Evolutionary conservation across 192 early-diverging fungal genomes (phyloP).

Genomic region (Kappamyces sp.): DNA sequence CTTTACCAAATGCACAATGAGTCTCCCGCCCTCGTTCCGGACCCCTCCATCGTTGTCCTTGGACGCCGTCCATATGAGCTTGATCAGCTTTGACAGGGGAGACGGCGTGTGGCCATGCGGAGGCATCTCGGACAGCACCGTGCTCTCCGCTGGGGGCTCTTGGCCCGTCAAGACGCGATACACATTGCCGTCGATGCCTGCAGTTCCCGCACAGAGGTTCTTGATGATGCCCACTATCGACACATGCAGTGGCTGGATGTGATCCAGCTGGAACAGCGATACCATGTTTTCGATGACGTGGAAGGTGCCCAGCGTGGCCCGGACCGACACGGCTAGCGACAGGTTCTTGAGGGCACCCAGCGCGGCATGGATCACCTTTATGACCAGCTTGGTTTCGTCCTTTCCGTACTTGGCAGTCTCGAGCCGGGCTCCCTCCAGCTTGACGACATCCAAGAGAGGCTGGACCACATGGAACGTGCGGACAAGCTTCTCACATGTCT

Average conservation of each 20-base stretch:
- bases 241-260: constrained; percentile 40
- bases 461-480: constrained; percentile 25
- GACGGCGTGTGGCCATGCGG: constrained; percentile 19
- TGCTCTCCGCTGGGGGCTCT: constrained; percentile 26
- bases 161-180: constrained; percentile 44
- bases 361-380: constrained; percentile 50
- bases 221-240: constrained; percentile 38
- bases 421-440: constrained; percentile 29
- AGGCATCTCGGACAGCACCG: constrained; percentile 20
- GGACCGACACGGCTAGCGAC: constrained; percentile 35
- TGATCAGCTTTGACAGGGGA: constrained; percentile 34
- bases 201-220: constrained; percentile 40
- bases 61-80: constrained; percentile 38
- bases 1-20: constrained; percentile 40
- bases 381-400: constrained; percentile 29
- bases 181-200: constrained; percentile 40
- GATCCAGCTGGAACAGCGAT: constrained; percentile 33
- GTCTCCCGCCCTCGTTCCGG: constrained; percentile 48
- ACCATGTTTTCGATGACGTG: constrained; percentile 30
- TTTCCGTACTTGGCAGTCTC: constrained; percentile 8
- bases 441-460: constrained; percentile 28
- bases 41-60: constrained; percentile 46
- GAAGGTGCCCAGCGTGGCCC: constrained; percentile 31
- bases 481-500: constrained; percentile 33
- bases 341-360: constrained; percentile 51